These are phyloP conservation scores for Pyrenophora graminea DNA, from an alignment of 2,329 filamentous ascomycete species.

Conservation along the genomic window DNA sequence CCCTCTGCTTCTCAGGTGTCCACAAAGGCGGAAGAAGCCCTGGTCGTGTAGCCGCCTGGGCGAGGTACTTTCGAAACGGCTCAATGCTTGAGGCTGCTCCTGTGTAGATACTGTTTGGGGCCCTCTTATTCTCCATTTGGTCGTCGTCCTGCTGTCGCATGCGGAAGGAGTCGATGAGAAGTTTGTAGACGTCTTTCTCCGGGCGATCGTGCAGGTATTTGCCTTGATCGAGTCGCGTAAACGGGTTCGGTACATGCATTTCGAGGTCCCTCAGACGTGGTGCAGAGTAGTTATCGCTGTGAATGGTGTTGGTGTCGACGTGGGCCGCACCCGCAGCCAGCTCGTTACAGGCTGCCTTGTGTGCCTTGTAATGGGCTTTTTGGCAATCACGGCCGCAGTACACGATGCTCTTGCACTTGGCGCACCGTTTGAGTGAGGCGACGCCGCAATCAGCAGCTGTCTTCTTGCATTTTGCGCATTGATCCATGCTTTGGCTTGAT, in stretches of 20 bases:
- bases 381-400: constrained; percentile 45
- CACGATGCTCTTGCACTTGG: constrained; percentile 31
- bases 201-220: constrained; percentile 34
- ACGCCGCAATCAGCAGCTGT: constrained; percentile 15
- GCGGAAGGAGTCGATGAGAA: constrained; percentile 39
- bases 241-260: constrained; percentile 26
- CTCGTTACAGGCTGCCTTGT: constrained; percentile 39
- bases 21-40: constrained; percentile 33
- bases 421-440: constrained; percentile 28
- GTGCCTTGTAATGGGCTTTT: constrained; percentile 37
- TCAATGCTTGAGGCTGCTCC: constrained; percentile 19
- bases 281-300: constrained; percentile 7
- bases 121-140: constrained; percentile 19
- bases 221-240: constrained; percentile 25
- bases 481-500: neutral
- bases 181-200: constrained; percentile 32
- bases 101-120: constrained; percentile 21
- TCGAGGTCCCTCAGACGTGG: constrained; percentile 17
- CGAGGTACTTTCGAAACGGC: constrained; percentile 27
- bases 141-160: constrained; percentile 29
- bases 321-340: neutral
- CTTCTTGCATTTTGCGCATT: constrained; percentile 24
- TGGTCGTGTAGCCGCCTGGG: constrained; percentile 1
- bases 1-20: constrained; percentile 20
- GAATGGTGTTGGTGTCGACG: constrained; percentile 2